phyloP scores from a whole-genome alignment of 768 basidiomycete species.

The Pseudohyphozyma bogoriensis region DNA sequence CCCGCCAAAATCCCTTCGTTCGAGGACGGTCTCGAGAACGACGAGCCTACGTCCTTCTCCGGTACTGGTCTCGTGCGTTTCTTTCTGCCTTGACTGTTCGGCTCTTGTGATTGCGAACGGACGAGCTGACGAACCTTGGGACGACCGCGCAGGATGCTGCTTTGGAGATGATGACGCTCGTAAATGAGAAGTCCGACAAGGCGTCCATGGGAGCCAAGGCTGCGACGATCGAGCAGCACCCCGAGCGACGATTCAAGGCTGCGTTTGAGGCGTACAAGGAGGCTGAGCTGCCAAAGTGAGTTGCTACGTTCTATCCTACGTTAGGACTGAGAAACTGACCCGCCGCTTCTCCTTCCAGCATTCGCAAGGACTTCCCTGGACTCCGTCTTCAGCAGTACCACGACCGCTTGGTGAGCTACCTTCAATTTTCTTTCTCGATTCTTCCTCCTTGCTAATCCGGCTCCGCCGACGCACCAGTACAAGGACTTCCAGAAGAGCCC shows the following conservation, averaged over 20 bases:
- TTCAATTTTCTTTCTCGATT: too few species aligned
- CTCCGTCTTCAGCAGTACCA: constrained; percentile 40
- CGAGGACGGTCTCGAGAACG: constrained; percentile 10
- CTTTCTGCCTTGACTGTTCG: too few species aligned
- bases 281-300: constrained; percentile 39
- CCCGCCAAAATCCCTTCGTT: constrained; percentile 29
- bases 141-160: constrained; percentile 31
- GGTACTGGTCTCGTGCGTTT: constrained; percentile 20
- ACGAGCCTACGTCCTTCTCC: constrained; percentile 13
- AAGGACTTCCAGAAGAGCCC: constrained; percentile 40
- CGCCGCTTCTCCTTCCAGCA: too few species aligned
- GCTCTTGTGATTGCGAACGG: background rate
- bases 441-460: background rate
- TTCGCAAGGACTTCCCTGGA: constrained; percentile 42
- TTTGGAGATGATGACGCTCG: constrained; percentile 41
- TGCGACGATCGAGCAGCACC: constrained; percentile 27
- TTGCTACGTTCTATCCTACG: too few species aligned
- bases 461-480: constrained; percentile 20
- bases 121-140: background rate
- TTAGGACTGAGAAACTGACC: too few species aligned
- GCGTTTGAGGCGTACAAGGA: constrained; percentile 43
- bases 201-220: constrained; percentile 37
- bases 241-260: constrained; percentile 43
- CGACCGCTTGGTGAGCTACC: background rate
- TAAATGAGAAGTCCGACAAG: constrained; percentile 40